Evolutionary conservation across 2,329 filamentous ascomycete genomes (phyloP).

Genomic region (Hymenoscyphus occultus): DNA sequence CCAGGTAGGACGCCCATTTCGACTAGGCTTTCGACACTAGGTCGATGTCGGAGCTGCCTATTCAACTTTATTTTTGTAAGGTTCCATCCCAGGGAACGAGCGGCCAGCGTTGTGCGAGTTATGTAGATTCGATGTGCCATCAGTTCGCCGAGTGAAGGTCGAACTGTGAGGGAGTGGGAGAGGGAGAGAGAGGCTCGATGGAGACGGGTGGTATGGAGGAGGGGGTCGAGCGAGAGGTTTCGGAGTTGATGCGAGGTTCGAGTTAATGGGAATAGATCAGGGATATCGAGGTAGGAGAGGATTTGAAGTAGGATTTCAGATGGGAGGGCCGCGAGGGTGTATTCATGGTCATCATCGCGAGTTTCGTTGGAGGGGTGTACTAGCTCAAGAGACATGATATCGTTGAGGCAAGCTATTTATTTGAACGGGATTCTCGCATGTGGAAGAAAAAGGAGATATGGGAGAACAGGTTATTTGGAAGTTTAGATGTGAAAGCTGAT

Average conservation of each 20-base stretch:
- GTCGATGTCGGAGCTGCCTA: conserved; percentile 57
- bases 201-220: conserved; percentile 62
- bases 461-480: not conserved
- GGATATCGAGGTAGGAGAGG: conserved; percentile 43
- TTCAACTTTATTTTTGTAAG: conserved; percentile 63
- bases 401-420: not conserved
- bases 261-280: conserved; percentile 44
- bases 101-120: conserved; percentile 62
- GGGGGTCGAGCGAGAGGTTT: conserved; percentile 59
- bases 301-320: conserved; percentile 44
- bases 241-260: conserved; percentile 54
- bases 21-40: conserved; percentile 58
- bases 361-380: conserved; percentile 1
- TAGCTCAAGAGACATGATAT: not conserved
- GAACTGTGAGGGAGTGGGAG: conserved; percentile 53
- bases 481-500: not conserved
- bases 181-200: conserved; percentile 54
- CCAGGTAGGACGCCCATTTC: conserved; percentile 61
- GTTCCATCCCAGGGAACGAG: conserved; percentile 59
- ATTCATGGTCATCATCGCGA: not conserved
- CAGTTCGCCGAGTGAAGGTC: conserved; percentile 60
- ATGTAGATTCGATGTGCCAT: conserved; percentile 64
- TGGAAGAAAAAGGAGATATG: not conserved
- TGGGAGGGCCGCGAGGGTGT: conserved; percentile 20
- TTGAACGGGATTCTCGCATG: not conserved